Evolutionary conservation across 768 basidiomycete species (phyloP), one percentile per base, ranked within the genome.

Genomic region (Coprinopsis strossmayeri): DNA sequence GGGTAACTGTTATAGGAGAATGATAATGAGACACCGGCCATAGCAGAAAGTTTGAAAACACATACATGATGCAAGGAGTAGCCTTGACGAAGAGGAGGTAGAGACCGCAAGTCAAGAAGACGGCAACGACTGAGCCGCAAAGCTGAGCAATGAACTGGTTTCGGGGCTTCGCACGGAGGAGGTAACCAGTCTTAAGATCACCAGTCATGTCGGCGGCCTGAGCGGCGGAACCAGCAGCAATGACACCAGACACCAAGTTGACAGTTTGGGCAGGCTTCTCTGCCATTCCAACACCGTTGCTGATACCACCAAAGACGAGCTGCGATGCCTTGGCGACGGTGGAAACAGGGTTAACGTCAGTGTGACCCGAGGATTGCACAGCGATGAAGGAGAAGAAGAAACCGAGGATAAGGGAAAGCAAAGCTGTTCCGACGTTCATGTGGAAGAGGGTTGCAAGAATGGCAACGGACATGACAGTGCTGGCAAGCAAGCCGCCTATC

Each of bases 371-470:
- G 42, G 74, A 78, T 59, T 82, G 80, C 7, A 80, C 79, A 34
- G 76, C 81, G 54, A 84, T 77, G 65, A 84, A 82, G 25, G 80
- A 79, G 66, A 84, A 84, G 34, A 82, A 38, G 68, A 82, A 83
- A 26, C 77, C 76, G 34, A 82, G 71, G 50, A 84, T 20, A 40
- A 84, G 73, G 7, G 79, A 63, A 38, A 82, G 72, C 57, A 82
- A 63, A 24, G 72, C 74, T 45, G 78, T 76, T 25, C 79, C 79
- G 51, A 81, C 76, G 51, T 77, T 78, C 70, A 78, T 72, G 53
- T 70, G 57, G 68, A 76, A 81, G 38, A 72, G 66, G 20, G 73
- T 78, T 11, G 73, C 70, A 49, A 80, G 74, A 46, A 82, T 75
- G 10, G 74, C 67, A 54, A 71, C 71, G 37, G 68, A 76, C 58